These are phyloP conservation scores for Heterobasidion irregulare DNA, from an alignment of 1,284 basidiomycete genomes.

Conservation along the genomic window DNA sequence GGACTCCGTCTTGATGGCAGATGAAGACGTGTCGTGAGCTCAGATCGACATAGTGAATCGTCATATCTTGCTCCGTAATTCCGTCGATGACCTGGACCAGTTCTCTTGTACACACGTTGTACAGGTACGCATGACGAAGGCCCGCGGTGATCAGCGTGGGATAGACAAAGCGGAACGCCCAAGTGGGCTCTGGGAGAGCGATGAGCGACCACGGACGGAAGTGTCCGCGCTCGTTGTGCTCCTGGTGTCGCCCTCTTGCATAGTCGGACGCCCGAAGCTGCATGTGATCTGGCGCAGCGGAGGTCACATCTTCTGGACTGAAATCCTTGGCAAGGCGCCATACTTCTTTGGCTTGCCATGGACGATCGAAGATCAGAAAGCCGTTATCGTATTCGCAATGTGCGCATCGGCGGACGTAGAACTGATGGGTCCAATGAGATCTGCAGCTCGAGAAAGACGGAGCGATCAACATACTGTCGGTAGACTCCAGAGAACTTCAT, in stretches of 20 bases:
- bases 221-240: constrained; percentile 27
- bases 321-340: constrained; percentile 43
- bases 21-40: constrained; percentile 51
- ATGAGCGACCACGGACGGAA: constrained; percentile 56
- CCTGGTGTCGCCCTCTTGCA: background rate
- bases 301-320: constrained; percentile 7
- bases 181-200: constrained; percentile 31
- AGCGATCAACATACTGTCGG: background rate
- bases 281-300: constrained; percentile 10
- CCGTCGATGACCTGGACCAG: constrained; percentile 35
- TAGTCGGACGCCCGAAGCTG: background rate
- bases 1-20: constrained; percentile 38
- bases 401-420: constrained; percentile 45
- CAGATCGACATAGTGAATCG: constrained; percentile 60
- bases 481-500: constrained; percentile 48
- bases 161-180: constrained; percentile 61
- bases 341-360: constrained; percentile 50
- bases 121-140: constrained; percentile 40
- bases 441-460: background rate
- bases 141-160: constrained; percentile 50
- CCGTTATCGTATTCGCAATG: constrained; percentile 72
- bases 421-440: constrained; percentile 26
- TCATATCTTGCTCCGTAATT: constrained; percentile 20
- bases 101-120: constrained; percentile 44
- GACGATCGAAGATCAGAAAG: constrained; percentile 60